These are phyloP conservation scores for Fusarium transvaalense DNA, from an alignment of 2,329 filamentous ascomycete genomes.

Conservation along the genomic window DNA sequence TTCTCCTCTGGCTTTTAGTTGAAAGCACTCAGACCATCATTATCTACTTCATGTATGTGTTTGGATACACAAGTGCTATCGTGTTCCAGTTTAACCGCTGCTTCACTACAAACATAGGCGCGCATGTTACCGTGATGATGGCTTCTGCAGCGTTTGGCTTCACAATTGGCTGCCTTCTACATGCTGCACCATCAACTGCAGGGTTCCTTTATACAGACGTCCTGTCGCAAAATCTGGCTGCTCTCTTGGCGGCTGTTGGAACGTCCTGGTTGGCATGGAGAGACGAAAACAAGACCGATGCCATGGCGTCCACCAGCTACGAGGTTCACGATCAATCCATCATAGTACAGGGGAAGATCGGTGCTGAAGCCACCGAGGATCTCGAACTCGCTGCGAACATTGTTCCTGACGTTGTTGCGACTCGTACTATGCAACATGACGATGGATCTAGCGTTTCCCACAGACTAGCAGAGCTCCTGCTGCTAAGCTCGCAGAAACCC, in stretches of 20 bases:
- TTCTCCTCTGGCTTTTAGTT: constrained; percentile 3
- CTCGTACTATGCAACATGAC: not conserved
- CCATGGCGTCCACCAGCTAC: rapidly evolving
- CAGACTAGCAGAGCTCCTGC: not conserved
- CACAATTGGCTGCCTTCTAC: not conserved
- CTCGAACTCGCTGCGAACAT: not conserved
- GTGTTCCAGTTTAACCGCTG: constrained; percentile 10
- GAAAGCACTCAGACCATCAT: not conserved
- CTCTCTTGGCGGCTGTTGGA: not conserved
- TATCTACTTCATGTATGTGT: constrained; percentile 5
- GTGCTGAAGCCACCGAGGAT: not conserved
- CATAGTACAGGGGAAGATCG: not conserved
- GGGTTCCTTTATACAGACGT: constrained; percentile 2
- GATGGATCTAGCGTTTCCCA: not conserved
- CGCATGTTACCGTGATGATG: not conserved
- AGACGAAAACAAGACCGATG: not conserved
- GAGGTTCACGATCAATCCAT: not conserved
- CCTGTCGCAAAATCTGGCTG: not conserved
- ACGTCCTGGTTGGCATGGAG: not conserved
- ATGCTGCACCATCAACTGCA: not conserved
- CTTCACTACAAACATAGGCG: not conserved
- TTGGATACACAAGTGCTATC: constrained; percentile 2
- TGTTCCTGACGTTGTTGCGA: not conserved
- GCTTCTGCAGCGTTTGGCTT: not conserved
- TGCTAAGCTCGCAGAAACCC: not conserved